Conservation (phyloP, 2,329 filamentous ascomycete genomes). For the Penicillium janthinellum region DNA sequence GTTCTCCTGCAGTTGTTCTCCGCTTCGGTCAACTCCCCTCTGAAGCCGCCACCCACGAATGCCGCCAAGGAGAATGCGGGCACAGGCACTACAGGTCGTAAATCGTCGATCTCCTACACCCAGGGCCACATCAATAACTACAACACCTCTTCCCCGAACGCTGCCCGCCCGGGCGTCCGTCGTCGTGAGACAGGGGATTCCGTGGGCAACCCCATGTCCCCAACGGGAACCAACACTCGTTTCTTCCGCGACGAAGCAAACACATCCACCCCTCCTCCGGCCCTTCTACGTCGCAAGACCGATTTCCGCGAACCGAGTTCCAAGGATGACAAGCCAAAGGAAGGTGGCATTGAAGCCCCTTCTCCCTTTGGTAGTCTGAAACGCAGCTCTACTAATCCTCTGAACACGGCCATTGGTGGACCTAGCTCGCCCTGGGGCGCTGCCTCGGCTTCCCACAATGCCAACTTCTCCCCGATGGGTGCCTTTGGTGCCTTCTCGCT, state of each 20-base stretch:
- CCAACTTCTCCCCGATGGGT: constrained; percentile 72
- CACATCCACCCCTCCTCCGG: constrained; percentile 62
- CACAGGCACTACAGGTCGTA: constrained; percentile 61
- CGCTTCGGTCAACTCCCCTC: constrained; percentile 86
- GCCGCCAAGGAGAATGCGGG: constrained; percentile 58
- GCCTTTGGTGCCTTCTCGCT: constrained; percentile 91
- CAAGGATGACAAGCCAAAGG: constrained; percentile 56
- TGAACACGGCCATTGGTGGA: constrained; percentile 52
- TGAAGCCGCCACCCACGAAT: constrained; percentile 78
- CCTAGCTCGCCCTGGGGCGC: constrained; percentile 61
- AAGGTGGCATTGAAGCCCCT: constrained; percentile 43
- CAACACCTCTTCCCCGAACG: constrained; percentile 72
- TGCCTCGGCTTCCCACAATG: constrained; percentile 60
- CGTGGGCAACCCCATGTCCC: constrained; percentile 54
- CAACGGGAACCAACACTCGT: constrained; percentile 47
- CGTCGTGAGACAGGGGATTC: constrained; percentile 84
- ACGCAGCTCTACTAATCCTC: constrained; percentile 57
- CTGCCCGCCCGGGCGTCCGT: constrained; percentile 71
- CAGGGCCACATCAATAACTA: constrained; percentile 66
- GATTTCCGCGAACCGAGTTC: constrained; percentile 58
- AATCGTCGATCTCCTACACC: constrained; percentile 72
- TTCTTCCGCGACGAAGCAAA: constrained; percentile 55
- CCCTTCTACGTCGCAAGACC: constrained; percentile 62
- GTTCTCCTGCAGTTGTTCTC: constrained; percentile 66
- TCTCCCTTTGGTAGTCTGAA: constrained; percentile 58